phyloP scores from a whole-genome alignment of 768 basidiomycete species.

The Leccinum subgranulosum region DNA sequence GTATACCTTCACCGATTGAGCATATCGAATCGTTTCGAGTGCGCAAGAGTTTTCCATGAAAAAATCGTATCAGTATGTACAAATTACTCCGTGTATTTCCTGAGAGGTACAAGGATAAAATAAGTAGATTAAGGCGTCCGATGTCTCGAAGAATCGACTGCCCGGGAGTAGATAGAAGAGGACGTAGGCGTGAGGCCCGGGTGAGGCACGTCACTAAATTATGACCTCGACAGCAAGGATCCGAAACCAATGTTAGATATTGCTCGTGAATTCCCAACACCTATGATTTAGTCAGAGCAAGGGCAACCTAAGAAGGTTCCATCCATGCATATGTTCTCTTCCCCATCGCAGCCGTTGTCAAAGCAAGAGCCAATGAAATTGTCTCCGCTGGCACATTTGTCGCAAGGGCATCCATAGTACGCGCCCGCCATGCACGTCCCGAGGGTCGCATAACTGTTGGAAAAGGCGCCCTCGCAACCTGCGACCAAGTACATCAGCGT shows the following conservation, averaged over 20 bases:
- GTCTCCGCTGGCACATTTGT: background rate
- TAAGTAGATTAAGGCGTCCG: background rate
- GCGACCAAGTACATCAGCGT: background rate
- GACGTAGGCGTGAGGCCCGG: too few species aligned
- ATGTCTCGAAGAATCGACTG: background rate
- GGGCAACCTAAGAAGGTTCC: background rate
- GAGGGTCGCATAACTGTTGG: background rate
- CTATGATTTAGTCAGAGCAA: background rate
- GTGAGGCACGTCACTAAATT: background rate
- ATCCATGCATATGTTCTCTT: background rate
- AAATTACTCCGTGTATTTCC: background rate
- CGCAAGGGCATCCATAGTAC: background rate
- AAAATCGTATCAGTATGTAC: background rate
- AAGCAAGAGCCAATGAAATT: background rate
- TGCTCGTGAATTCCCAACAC: background rate
- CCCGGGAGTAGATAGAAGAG: background rate
- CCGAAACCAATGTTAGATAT: background rate
- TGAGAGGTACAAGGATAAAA: background rate
- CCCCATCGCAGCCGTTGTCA: background rate
- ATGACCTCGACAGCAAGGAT: background rate
- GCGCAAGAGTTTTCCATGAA: too few species aligned
- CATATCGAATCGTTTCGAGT: too few species aligned
- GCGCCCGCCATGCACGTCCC: background rate
- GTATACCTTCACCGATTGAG: too few species aligned
- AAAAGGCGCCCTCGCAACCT: background rate